Base-by-base conservation (phyloP, 179 eudicot species). In the Corrigiola litoralis region DNA sequence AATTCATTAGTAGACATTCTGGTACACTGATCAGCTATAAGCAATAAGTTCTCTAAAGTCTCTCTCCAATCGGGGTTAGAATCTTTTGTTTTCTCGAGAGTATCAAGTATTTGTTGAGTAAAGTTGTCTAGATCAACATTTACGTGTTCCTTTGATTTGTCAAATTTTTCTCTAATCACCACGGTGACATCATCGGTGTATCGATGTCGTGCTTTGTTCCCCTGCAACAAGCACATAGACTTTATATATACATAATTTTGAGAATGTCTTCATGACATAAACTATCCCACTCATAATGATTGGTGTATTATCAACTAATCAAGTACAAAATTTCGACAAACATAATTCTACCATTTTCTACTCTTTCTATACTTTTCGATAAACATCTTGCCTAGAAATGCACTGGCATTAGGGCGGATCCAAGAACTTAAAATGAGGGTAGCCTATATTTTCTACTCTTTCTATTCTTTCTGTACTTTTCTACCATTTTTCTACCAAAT, bases 1-100 rank as follows among this genome's bases (percentile, higher is more conserved):
- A 90, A 90, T 28, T 90, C 91, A 55, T 68, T 70, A 25, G 87
- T 60, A 31, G 85, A 55, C 95, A 87, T 90, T 76, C 79, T 84
- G n/a, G 87, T 78, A 61, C 97, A 87, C 38, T 61, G 62, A 29
- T 75, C 81, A 28, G 95, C 86, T 62, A 68, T 66, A 40, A 82
- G 55, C 31, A 87, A 71, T 75, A 90, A 57, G 77, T 90, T 84
- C 57, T 90, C 97, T 28, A 90, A 42, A 50, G 60, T 53, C 66
- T 72, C 84, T 70, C 44, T 70, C 88, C 86, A 79, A 31, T 87
- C 88, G 24, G 85, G 88, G 37, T 84, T 79, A 45, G 72, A 62
- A 44, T 77, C 77, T 38, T 85, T 69, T 23, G 73, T 71, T 56
- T 81, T 77, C 67, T 85, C 84, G 31, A 90, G 81, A 37, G 81